Conservation (phyloP, 805 yeast genomes). For the Pichia deserticola region DNA sequence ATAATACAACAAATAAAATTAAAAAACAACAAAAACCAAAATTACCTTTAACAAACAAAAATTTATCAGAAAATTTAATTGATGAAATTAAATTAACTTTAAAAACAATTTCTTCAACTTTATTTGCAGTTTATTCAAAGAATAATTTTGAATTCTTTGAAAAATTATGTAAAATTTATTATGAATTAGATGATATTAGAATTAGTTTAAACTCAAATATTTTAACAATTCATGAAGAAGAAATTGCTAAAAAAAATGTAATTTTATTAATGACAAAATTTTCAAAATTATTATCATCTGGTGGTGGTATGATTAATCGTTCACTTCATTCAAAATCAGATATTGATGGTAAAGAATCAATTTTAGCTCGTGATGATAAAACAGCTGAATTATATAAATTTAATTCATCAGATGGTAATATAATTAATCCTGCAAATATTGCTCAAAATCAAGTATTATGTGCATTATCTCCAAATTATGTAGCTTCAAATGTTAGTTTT, state of each 20-base stretch:
- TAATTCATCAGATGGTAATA: constrained; percentile 10
- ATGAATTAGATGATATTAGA: constrained; percentile 51
- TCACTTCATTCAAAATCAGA: constrained; percentile 19
- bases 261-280: constrained; percentile 48
- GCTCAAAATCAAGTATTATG: constrained; percentile 62
- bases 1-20: background rate
- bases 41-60: constrained; percentile 42
- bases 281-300: constrained; percentile 49
- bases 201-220: constrained; percentile 43
- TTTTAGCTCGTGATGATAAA: constrained; percentile 53
- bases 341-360: constrained; percentile 52
- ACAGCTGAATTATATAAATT: constrained; percentile 48
- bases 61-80: constrained; percentile 36
- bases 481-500: constrained; percentile 28
- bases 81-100: constrained; percentile 55
- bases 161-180: constrained; percentile 46
- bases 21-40: constrained; percentile 34
- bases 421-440: constrained; percentile 45
- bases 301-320: constrained; percentile 30
- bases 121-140: constrained; percentile 62
- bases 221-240: constrained; percentile 47
- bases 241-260: constrained; percentile 42
- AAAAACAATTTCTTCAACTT: constrained; percentile 51
- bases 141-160: constrained; percentile 61
- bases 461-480: constrained; percentile 64